Evolutionary conservation across 768 basidiomycete genomes (phyloP).

Genomic region (Suillus variegatus): DNA sequence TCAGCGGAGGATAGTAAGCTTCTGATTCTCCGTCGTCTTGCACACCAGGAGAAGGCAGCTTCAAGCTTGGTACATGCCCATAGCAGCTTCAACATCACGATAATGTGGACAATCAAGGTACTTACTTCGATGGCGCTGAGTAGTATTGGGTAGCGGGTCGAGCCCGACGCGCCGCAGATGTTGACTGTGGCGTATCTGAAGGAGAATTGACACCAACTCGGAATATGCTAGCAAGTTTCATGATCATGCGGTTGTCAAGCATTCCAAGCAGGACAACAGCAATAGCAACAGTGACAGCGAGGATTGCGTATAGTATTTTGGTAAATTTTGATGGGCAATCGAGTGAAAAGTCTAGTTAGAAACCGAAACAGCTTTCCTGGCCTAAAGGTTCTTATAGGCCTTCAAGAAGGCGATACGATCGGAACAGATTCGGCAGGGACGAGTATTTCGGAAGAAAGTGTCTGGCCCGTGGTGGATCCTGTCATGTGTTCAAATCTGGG

Average conservation of each 20-base stretch:
- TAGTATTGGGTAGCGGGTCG: conserved; percentile 27
- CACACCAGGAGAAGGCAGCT: conserved; percentile 14
- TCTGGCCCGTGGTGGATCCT: conserved; percentile 7
- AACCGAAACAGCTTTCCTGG: neutral
- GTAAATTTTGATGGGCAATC: conserved; percentile 12
- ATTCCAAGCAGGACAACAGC: conserved; percentile 28
- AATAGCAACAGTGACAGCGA: conserved; percentile 16
- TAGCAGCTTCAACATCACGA: conserved; percentile 2
- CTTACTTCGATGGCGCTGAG: conserved; percentile 19
- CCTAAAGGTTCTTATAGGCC: conserved; percentile 24
- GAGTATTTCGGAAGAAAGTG: conserved; percentile 16
- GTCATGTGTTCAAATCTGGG: conserved; percentile 21
- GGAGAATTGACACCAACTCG: conserved; percentile 23
- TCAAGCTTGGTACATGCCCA: conserved; percentile 17
- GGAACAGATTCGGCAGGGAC: conserved; percentile 13
- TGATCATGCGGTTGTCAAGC: conserved; percentile 34
- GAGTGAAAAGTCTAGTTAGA: conserved; percentile 8
- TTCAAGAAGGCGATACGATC: conserved; percentile 29
- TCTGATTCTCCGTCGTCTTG: conserved; percentile 14
- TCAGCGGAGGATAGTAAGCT: conserved; percentile 33
- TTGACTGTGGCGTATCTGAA: conserved; percentile 20
- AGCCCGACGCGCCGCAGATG: conserved; percentile 16
- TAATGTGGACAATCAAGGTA: neutral
- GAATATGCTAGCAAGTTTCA: conserved; percentile 31
- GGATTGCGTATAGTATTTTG: conserved; percentile 31